Conservation (phyloP, 73 alveolate species). For the Blepharisma stoltei region DNA sequence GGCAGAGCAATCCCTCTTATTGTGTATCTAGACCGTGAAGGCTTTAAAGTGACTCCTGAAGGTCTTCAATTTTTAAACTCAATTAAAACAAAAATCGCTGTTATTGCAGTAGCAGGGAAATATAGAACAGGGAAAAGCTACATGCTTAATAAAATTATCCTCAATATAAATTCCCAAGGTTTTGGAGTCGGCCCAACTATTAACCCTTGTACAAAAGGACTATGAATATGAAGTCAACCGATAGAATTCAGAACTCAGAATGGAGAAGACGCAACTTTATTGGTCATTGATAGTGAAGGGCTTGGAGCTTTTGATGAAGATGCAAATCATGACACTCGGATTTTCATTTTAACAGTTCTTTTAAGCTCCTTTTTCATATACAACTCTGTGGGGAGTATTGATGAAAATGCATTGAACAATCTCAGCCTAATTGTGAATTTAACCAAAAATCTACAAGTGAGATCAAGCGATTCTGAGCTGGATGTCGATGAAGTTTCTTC, state of each 20-base stretch:
- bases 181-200: conserved; percentile 76
- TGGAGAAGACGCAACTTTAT: conserved; percentile 37
- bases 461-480: conserved; percentile 29
- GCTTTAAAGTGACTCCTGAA: conserved; percentile 71
- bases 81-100: conserved; percentile 72
- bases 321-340: conserved; percentile 82
- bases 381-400: conserved; percentile 95
- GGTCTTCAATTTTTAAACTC: conserved; percentile 74
- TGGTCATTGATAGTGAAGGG: conserved; percentile 94
- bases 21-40: conserved; percentile 31
- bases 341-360: conserved; percentile 84
- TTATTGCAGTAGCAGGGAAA: conserved; percentile 85
- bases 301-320: conserved; percentile 91
- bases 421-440: conserved; percentile 83
- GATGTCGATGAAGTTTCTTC: conserved; percentile 38
- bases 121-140: conserved; percentile 88
- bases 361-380: conserved; percentile 77
- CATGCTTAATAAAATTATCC: conserved; percentile 75
- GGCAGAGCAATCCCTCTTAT: conserved; percentile 20
- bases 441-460: conserved; percentile 82
- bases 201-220: conserved; percentile 95
- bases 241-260: conserved; percentile 65
- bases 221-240: conserved; percentile 99
- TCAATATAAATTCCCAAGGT: conserved; percentile 72
- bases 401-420: conserved; percentile 75